Evolutionary conservation across 805 yeast species (phyloP), one percentile per base, ranked within the genome.

Genomic region (Candida boidinii): DNA sequence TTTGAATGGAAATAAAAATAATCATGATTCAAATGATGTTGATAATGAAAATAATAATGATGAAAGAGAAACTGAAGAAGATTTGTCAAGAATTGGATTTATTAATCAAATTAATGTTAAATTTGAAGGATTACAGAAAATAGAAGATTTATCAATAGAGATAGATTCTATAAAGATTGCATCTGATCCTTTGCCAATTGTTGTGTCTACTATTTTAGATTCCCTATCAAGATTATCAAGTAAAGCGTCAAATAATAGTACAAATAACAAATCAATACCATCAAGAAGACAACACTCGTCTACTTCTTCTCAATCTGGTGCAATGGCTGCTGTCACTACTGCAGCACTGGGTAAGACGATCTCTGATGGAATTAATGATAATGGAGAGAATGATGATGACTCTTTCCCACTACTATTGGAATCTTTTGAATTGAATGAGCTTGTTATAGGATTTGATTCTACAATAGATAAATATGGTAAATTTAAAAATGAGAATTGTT

Each of bases 371-470:
- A n/a, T n/a, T n/a, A 11, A 23, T 17, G 17, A 12, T 14, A 26
- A 14, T 11, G 21, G 23, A 18, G 23, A 14, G n/a, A 25, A 30
- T 31, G 21, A 12, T 13, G 21, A 24, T 14, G 28, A 30, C 28
- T n/a, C 28, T 8, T 32, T 7, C 30, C 43, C 9, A 48, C 48
- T 4, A 36, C 62, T 4, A 60, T 73, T 36, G 61, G 60, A 15
- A 60, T 55, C 31, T 29, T 76, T 5, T 56, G 46, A 7, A 47
- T 77, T 3, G 38, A n/a, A 46, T 2, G 45, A 54, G 17, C 34
- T 77, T 2, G 44, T 50, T 0, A 18, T 76, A 3, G 64, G 72
- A 38, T 43, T 73, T 10, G 62, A 68, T 0, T 68, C 80, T 0
- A 72, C 75, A 0, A 35, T 77, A 9, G 38, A 43, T 2, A 34